phyloP scores from a whole-genome alignment of 1,284 basidiomycete genomes.

The Heimioporus retisporus region DNA sequence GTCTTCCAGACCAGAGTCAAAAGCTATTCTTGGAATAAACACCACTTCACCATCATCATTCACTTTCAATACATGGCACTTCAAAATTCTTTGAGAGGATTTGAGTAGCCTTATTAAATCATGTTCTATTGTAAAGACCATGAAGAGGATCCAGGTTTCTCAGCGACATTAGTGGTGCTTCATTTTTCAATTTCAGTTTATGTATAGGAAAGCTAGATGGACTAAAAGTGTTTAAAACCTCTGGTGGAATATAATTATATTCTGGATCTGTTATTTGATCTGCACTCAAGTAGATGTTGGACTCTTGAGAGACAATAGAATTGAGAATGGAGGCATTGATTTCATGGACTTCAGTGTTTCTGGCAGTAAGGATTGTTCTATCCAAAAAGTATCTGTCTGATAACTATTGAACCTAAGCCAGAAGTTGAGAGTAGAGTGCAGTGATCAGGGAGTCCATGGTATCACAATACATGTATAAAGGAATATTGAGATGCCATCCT shows the following conservation, averaged over 20 bases:
- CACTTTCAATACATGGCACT: slow-evolving; percentile 36
- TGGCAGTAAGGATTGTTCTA: slow-evolving; percentile 27
- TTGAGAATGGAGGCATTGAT: too few species aligned
- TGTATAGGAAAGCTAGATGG: slow-evolving; percentile 36
- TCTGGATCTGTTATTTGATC: slow-evolving; percentile 10
- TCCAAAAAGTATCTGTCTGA: background rate
- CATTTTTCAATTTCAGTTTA: slow-evolving; percentile 34
- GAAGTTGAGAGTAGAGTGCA: background rate
- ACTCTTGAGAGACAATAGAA: too few species aligned
- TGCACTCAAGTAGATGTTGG: slow-evolving; percentile 25
- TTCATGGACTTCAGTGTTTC: slow-evolving; percentile 21
- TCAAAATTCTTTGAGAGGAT: slow-evolving; percentile 29
- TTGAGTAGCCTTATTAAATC: slow-evolving; percentile 28
- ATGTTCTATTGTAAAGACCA: slow-evolving; percentile 47
- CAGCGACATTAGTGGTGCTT: background rate
- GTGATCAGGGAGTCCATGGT: background rate
- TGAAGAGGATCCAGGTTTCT: background rate
- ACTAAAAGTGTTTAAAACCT: slow-evolving; percentile 33
- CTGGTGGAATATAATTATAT: slow-evolving; percentile 26
- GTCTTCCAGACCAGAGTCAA: too few species aligned
- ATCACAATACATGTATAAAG: slow-evolving; percentile 6
- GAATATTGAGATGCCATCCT: slow-evolving; percentile 52
- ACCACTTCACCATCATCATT: too few species aligned
- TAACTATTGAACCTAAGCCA: background rate
- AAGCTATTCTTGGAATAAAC: too few species aligned